Percentiles rank a stretch among this genome's conserved stretches.
These are phyloP conservation scores for Helotiales sp. DNA, from an alignment of 2,329 filamentous ascomycete genomes.

Conservation along the genomic window DNA sequence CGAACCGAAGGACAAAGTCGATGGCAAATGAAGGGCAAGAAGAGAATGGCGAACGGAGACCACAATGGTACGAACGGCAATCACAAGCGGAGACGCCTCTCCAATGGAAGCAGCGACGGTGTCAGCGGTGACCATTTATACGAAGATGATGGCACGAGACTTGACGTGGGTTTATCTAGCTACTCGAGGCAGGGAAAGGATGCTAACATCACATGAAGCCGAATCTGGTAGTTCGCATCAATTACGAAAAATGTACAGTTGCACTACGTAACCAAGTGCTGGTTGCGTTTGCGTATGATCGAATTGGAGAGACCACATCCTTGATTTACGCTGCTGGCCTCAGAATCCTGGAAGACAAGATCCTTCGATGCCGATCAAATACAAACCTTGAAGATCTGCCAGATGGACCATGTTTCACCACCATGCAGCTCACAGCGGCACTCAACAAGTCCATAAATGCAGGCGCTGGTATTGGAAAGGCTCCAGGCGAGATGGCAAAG, in stretches of 20 bases:
- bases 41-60: slow-evolving; percentile 48
- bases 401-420: slow-evolving; percentile 52
- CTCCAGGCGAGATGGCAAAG: slow-evolving; percentile 53
- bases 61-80: slow-evolving; percentile 37
- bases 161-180: slow-evolving; percentile 55
- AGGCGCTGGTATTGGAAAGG: slow-evolving; percentile 61
- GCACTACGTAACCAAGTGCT: slow-evolving; percentile 81
- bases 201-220: slow-evolving; percentile 55
- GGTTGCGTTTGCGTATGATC: slow-evolving; percentile 71
- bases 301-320: slow-evolving; percentile 74
- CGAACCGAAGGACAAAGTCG: slow-evolving; percentile 47
- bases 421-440: slow-evolving; percentile 60
- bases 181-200: slow-evolving; percentile 18
- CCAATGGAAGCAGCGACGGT: slow-evolving; percentile 49
- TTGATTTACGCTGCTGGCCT: slow-evolving; percentile 79
- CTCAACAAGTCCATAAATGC: slow-evolving; percentile 59
- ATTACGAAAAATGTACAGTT: slow-evolving; percentile 83
- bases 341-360: slow-evolving; percentile 69
- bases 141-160: slow-evolving; percentile 49
- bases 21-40: slow-evolving; percentile 56
- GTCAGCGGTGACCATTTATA: slow-evolving; percentile 46
- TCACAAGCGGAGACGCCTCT: slow-evolving; percentile 59
- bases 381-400: slow-evolving; percentile 46
- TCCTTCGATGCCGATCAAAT: slow-evolving; percentile 69
- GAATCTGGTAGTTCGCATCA: slow-evolving; percentile 76